Conservation (phyloP, 495 filamentous ascomycete species). For the Apodospora peruviana region DNA sequence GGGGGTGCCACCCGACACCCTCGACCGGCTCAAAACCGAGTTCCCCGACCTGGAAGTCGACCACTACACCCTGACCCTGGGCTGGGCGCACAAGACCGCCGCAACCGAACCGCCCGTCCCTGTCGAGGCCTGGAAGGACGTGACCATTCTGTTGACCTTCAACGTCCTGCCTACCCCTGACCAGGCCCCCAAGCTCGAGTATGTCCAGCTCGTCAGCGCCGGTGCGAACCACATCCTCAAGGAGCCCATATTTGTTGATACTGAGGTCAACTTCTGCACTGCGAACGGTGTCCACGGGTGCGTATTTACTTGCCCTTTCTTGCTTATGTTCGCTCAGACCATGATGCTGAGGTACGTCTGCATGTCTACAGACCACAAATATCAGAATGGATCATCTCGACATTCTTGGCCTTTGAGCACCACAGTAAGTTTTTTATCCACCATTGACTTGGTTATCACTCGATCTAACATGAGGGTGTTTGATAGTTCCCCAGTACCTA, state of each 20-base stretch:
- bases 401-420: conserved; percentile 45
- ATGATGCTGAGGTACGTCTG: neutral
- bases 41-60: conserved; percentile 49
- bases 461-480: neutral
- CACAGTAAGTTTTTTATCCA: conserved; percentile 24
- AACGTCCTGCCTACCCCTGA: conserved; percentile 39
- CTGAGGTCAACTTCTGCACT: conserved; percentile 61
- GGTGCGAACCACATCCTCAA: conserved; percentile 64
- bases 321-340: neutral
- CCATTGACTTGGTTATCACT: neutral
- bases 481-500: conserved; percentile 46
- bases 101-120: neutral
- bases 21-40: conserved; percentile 38
- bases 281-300: conserved; percentile 69
- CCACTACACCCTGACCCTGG: conserved; percentile 6
- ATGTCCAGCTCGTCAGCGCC: conserved; percentile 72
- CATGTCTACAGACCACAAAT: conserved; percentile 60
- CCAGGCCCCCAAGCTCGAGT: conserved; percentile 53
- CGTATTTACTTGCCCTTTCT: neutral
- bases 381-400: conserved; percentile 66
- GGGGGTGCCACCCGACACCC: conserved; percentile 29
- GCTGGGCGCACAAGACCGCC: conserved; percentile 1
- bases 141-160: conserved; percentile 61
- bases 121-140: conserved; percentile 49
- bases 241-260: conserved; percentile 58